Evolutionary conservation across 2,329 filamentous ascomycete species (phyloP).

Genomic region (Alternaria gansuensis): DNA sequence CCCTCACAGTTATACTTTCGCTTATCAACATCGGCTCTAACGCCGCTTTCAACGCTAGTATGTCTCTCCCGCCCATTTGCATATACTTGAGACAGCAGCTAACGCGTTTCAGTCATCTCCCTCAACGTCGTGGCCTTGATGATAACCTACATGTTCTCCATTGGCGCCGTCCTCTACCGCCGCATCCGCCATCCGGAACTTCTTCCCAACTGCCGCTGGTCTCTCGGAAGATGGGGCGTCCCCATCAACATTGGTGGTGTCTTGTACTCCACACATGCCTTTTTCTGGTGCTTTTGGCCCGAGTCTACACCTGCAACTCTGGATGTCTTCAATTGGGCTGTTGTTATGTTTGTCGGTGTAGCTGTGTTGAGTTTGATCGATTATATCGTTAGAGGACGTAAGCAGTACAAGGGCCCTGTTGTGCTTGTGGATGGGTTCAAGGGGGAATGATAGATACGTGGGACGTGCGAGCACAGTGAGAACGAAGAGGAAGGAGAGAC

Average conservation of each 20-base stretch:
- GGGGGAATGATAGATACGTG: conserved; percentile 24
- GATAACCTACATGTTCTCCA: conserved; percentile 55
- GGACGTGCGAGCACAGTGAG: neutral
- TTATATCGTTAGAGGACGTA: conserved; percentile 44
- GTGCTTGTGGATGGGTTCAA: conserved; percentile 40
- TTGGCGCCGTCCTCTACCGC: conserved; percentile 54
- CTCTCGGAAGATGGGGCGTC: conserved; percentile 52
- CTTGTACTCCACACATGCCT: conserved; percentile 49
- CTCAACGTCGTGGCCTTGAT: conserved; percentile 53
- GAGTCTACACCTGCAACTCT: conserved; percentile 37
- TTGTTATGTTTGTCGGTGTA: conserved; percentile 49
- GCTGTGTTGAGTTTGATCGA: conserved; percentile 38
- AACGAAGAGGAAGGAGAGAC: neutral
- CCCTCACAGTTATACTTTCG: conserved; percentile 41
- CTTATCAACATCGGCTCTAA: conserved; percentile 51
- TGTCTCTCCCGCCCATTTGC: conserved; percentile 3
- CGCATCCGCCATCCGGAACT: conserved; percentile 50
- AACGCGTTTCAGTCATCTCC: conserved; percentile 45
- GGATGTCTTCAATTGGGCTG: conserved; percentile 49
- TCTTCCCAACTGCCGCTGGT: conserved; percentile 52
- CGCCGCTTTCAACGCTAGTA: conserved; percentile 48
- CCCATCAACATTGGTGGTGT: conserved; percentile 52
- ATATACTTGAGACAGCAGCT: neutral
- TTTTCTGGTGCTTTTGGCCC: conserved; percentile 57
- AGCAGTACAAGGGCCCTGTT: conserved; percentile 49